Conservation (phyloP, 2,329 filamentous ascomycete genomes). For the Neofusicoccum cordaticola region DNA sequence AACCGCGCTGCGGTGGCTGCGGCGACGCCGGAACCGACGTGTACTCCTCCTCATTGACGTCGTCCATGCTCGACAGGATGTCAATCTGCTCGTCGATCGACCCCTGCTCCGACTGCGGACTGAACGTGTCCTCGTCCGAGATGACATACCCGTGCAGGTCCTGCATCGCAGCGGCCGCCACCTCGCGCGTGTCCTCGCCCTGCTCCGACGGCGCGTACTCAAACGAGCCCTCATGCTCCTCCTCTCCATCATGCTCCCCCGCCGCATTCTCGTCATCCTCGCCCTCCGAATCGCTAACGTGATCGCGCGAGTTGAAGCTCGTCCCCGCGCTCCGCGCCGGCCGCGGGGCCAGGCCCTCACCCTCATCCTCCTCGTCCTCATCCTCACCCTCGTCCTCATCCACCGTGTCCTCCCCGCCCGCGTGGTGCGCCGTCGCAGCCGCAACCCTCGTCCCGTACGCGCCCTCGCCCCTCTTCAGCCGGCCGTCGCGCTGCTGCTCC, state of each 20-base stretch:
- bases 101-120: not conserved
- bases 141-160: slow-evolving; percentile 17
- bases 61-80: slow-evolving; percentile 16
- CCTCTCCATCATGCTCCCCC: not conserved
- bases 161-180: slow-evolving; percentile 6
- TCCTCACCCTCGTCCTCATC: slow-evolving; percentile 19
- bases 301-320: not conserved
- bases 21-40: not conserved
- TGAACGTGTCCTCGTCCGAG: slow-evolving; percentile 11
- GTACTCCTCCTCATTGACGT: slow-evolving; percentile 14
- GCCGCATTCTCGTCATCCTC: not conserved
- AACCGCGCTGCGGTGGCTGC: not conserved
- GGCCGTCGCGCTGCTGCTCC: not conserved
- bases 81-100: slow-evolving; percentile 17
- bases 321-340: not conserved
- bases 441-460: not conserved
- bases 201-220: slow-evolving; percentile 4
- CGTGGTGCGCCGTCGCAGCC: not conserved
- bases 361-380: slow-evolving; percentile 19
- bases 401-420: slow-evolving; percentile 21
- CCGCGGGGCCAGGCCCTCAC: slow-evolving; percentile 20
- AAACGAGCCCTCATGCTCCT: not conserved
- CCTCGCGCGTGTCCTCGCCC: not conserved
- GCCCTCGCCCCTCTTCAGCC: not conserved
- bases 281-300: not conserved